These are phyloP conservation scores for Backusella tuberculispora DNA, from an alignment of 192 early-diverging fungal species.

Conservation along the genomic window DNA sequence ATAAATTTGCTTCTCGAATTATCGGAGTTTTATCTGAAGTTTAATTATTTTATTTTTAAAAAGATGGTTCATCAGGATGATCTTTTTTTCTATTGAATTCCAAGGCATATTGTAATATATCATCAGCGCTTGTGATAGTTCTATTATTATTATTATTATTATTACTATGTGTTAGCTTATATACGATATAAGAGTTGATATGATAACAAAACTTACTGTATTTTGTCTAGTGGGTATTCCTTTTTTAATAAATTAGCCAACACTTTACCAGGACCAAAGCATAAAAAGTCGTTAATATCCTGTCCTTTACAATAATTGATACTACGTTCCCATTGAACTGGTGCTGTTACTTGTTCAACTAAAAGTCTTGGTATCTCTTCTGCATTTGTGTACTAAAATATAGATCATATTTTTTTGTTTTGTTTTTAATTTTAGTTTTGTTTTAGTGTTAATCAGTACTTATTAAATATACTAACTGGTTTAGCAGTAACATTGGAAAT, in stretches of 20 bases:
- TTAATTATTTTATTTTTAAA: constrained; percentile 5
- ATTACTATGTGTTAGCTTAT: neutral
- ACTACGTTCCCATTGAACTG: constrained; percentile 90
- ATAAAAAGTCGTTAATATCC: constrained; percentile 83
- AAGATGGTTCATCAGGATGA: constrained; percentile 14
- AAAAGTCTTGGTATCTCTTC: constrained; percentile 70
- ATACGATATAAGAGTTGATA: neutral
- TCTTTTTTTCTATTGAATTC: constrained; percentile 24
- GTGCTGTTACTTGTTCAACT: constrained; percentile 78
- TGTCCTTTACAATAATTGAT: constrained; percentile 80
- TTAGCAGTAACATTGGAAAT: constrained; percentile 91
- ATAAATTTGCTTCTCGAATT: neutral
- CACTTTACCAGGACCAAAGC: constrained; percentile 85
- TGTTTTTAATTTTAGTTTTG: neutral
- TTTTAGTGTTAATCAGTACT: neutral
- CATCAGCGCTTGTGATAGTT: constrained; percentile 41
- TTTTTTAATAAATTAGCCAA: constrained; percentile 88
- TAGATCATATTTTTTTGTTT: no score
- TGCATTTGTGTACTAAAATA: constrained; percentile 34
- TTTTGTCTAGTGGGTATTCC: constrained; percentile 78
- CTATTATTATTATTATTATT: constrained; percentile 20
- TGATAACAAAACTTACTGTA: constrained; percentile 49
- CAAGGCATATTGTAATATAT: constrained; percentile 32
- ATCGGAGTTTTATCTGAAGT: constrained; percentile 1
- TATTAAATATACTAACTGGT: constrained; percentile 63